Base-by-base conservation (phyloP, 1,139 yeast species). In the Yamadazyma conglobata region DNA sequence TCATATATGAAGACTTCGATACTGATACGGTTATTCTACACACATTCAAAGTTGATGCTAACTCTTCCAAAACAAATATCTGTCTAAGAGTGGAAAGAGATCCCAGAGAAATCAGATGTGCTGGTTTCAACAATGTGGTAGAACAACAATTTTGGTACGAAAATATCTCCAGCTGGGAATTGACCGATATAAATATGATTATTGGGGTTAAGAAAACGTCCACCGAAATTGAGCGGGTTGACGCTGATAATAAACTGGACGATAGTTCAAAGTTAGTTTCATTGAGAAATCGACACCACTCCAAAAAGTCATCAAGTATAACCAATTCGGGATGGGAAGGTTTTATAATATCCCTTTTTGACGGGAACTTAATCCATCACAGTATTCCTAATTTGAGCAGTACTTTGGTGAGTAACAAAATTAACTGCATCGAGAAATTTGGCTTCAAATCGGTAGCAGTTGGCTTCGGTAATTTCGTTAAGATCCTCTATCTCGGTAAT, bases 11-110 rank as follows among this genome's bases (percentile, higher is more conserved):
- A 25, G 86, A 80, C 41, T 55, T 57, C 15, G 79, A 74, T 34
- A 62, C 70, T 1, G 70, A 70, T 6, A 72, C 77, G 1, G 61
- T 86, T 28, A 78, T 82, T 6, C 63, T 84, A 54, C 95, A 86
- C 47, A 80, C 93, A 0, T 78, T 77, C 47, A 73, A 73, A 30
- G 75, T 81, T 30, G 86, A 80, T 37, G 51, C 48, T 19, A 83
- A 82, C 48, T 68, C 81, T 37, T 87, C 94, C 4, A 83, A 84
- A 46, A 82, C 77, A 39, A 80, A 77, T 45, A 87, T 87, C 28
- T 87, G 96, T 56, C 59, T 86, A 33, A 76, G 95, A 57, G 94
- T 84, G 22, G 95, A 87, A 56, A 80, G 96, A 70, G 95, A 87
- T 57, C 87, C 91, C 1, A 70, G 95, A 48, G 96, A 87, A 60